A percentile compares a stretch with the other conserved stretches of the same genome.
Evolutionary conservation across 768 basidiomycete genomes (phyloP).

Genomic region (Pleurotus citrinopileatus): DNA sequence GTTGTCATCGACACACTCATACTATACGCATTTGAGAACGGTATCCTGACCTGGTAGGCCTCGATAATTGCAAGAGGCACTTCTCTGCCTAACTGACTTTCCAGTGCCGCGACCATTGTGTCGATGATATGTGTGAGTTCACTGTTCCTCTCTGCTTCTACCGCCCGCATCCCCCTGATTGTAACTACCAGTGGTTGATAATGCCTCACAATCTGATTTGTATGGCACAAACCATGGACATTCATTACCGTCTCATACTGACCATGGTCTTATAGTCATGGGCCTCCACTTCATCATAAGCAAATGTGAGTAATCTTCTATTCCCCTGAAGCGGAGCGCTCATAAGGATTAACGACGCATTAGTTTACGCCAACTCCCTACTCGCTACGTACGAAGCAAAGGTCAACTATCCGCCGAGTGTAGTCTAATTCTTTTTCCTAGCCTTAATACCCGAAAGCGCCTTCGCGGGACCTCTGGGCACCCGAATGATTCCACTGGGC

Average conservation of each 20-base stretch:
- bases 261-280: slow-evolving; percentile 29
- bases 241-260: not conserved
- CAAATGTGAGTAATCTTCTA: slow-evolving; percentile 34
- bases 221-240: no score
- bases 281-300: slow-evolving; percentile 52
- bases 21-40: slow-evolving; percentile 52
- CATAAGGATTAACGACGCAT: not conserved
- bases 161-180: not conserved
- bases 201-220: slow-evolving; percentile 45
- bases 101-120: slow-evolving; percentile 37
- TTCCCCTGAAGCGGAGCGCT: not conserved
- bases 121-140: slow-evolving; percentile 46
- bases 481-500: not conserved
- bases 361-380: slow-evolving; percentile 51
- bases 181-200: slow-evolving; percentile 37
- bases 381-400: slow-evolving; percentile 39
- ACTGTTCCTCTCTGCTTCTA: not conserved
- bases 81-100: no score
- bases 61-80: no score
- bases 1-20: slow-evolving; percentile 45
- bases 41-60: slow-evolving; percentile 46
- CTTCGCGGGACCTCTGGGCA: slow-evolving; percentile 13
- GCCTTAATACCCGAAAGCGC: slow-evolving; percentile 35
- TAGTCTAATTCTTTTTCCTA: slow-evolving; percentile 11
- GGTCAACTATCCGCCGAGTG: not conserved